A percentile compares a stretch with the other conserved stretches of the same genome.
phyloP scores from a whole-genome alignment of 352 stramenopile species.

The Phytophthora sp. region DNA sequence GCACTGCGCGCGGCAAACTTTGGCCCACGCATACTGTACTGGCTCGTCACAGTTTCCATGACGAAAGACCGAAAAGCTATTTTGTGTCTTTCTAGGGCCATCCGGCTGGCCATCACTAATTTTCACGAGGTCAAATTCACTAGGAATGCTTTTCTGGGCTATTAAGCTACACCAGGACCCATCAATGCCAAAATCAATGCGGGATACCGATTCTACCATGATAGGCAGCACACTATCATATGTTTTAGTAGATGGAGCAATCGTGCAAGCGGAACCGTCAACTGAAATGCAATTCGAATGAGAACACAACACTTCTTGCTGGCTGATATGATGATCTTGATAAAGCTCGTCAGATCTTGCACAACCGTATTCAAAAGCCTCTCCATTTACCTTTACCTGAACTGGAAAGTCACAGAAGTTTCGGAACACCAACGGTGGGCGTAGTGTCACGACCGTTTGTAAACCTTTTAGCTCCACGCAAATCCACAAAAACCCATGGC shows the following conservation, averaged over 20 bases:
- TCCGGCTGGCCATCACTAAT: conserved; percentile 23
- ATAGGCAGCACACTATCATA: conserved; percentile 17
- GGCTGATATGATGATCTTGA: conserved; percentile 8
- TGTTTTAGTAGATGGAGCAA: not conserved
- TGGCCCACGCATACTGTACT: conserved; percentile 44
- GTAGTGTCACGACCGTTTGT: conserved; percentile 64
- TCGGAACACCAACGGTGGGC: conserved; percentile 44
- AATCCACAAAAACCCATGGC: conserved; percentile 72
- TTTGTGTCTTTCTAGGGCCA: conserved; percentile 16
- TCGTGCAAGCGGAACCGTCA: conserved; percentile 32
- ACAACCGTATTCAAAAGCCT: conserved; percentile 8
- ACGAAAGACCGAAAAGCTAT: conserved; percentile 31
- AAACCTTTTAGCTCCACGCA: conserved; percentile 62
- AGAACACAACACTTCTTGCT: no score
- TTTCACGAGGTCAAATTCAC: conserved; percentile 63
- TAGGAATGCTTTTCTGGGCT: conserved; percentile 29
- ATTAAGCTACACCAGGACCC: conserved; percentile 38
- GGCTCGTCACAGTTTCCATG: conserved; percentile 9
- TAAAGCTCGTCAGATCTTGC: conserved; percentile 8
- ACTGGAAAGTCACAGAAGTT: conserved; percentile 54
- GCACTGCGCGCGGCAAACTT: conserved; percentile 39
- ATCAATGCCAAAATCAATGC: conserved; percentile 31
- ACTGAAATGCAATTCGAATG: conserved; percentile 43
- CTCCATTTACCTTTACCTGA: conserved; percentile 41
- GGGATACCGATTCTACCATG: conserved; percentile 44